Percentiles rank a stretch among this genome's conserved stretches.
phyloP scores from a whole-genome alignment of 805 yeast species.

The Ogataea angusta region DNA sequence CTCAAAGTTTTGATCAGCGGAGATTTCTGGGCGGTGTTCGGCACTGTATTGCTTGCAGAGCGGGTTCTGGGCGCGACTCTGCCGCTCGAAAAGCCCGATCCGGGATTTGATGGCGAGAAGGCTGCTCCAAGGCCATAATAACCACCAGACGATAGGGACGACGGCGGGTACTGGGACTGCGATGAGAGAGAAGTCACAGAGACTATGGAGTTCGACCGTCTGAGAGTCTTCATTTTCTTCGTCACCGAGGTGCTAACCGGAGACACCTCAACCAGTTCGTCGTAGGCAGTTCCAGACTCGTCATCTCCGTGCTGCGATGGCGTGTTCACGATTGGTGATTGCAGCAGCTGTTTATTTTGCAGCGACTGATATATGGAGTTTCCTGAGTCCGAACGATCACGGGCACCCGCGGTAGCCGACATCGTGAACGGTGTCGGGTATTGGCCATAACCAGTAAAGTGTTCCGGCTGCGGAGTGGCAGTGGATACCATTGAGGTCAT shows the following conservation, averaged over 20 bases:
- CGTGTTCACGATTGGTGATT: constrained; percentile 21
- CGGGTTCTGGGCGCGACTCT: constrained; percentile 14
- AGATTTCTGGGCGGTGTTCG: constrained; percentile 7
- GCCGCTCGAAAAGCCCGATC: constrained; percentile 1
- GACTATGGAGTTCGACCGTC: constrained; percentile 29
- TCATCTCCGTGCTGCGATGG: constrained; percentile 19
- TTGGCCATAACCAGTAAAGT: neutral
- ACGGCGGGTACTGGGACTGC: constrained; percentile 20
- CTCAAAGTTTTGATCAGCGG: constrained; percentile 8
- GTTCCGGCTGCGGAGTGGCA: constrained; percentile 9
- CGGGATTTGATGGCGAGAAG: constrained; percentile 10
- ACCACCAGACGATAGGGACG: constrained; percentile 2
- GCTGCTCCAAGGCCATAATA: constrained; percentile 6
- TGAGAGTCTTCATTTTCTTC: constrained; percentile 27
- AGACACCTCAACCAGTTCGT: constrained; percentile 22
- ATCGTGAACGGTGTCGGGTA: neutral
- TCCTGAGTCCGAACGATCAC: constrained; percentile 23
- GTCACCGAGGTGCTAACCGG: constrained; percentile 28
- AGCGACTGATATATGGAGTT: constrained; percentile 13
- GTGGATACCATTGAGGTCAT: constrained; percentile 15
- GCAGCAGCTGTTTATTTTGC: constrained; percentile 3
- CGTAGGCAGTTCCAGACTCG: constrained; percentile 13
- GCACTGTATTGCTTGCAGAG: constrained; percentile 17
- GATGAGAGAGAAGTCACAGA: constrained; percentile 26
- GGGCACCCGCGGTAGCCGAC: neutral